phyloP scores from a whole-genome alignment of 2,329 filamentous ascomycete genomes.

The Cladophialophora bantiana region DNA sequence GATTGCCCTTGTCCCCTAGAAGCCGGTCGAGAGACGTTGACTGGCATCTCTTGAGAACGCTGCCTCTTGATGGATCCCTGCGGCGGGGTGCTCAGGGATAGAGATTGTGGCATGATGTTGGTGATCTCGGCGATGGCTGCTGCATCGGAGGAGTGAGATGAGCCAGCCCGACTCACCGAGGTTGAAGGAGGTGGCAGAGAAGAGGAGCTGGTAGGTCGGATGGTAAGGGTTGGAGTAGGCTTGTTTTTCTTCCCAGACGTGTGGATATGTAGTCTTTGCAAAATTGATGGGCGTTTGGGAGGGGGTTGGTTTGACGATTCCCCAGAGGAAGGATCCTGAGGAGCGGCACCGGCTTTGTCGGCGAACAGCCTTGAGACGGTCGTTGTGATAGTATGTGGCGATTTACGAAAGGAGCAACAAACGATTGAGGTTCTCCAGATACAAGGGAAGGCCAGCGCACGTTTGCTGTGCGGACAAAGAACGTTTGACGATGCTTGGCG shows the following conservation, averaged over 20 bases:
- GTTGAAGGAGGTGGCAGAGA: slow-evolving; percentile 32
- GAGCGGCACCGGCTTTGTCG: slow-evolving; percentile 40
- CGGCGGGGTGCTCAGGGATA: slow-evolving; percentile 34
- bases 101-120: slow-evolving; percentile 38
- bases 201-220: slow-evolving; percentile 34
- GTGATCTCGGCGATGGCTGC: slow-evolving; percentile 37
- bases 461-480: slow-evolving; percentile 12
- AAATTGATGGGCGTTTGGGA: slow-evolving; percentile 34
- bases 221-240: slow-evolving; percentile 33
- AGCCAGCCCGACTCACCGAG: slow-evolving; percentile 31
- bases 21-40: slow-evolving; percentile 13
- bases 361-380: slow-evolving; percentile 39
- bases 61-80: slow-evolving; percentile 35
- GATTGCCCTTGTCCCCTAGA: slow-evolving; percentile 24
- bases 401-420: slow-evolving; percentile 18
- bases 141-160: slow-evolving; percentile 37
- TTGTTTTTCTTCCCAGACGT: slow-evolving; percentile 33
- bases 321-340: slow-evolving; percentile 35
- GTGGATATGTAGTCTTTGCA: slow-evolving; percentile 40
- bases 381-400: slow-evolving; percentile 32
- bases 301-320: slow-evolving; percentile 30
- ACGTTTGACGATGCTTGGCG: slow-evolving; percentile 8
- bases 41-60: slow-evolving; percentile 34
- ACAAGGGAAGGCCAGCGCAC: slow-evolving; percentile 1
- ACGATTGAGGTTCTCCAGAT: slow-evolving; percentile 7